Conservation (phyloP, 208 protist species). For the Eutreptiella sp. region DNA sequence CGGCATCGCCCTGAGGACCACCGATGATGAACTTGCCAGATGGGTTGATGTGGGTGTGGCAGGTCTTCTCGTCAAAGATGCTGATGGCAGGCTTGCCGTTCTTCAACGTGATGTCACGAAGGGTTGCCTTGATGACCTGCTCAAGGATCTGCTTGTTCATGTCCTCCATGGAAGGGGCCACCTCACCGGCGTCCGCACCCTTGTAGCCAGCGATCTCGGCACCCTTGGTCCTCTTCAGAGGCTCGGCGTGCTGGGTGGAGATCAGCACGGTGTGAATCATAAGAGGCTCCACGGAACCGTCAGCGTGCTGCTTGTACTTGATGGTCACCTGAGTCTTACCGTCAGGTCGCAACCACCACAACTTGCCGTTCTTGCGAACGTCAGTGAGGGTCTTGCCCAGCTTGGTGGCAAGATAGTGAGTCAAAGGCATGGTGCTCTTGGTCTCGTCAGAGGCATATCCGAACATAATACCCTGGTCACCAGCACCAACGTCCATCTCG, state of each 20-base stretch:
- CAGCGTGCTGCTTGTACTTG: slow-evolving; percentile 90
- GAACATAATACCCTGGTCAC: slow-evolving; percentile 99
- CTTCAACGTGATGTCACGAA: slow-evolving; percentile 86
- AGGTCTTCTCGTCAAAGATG: not conserved
- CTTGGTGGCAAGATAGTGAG: slow-evolving; percentile 87
- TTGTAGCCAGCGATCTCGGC: too few relatives aligned
- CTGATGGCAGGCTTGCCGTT: too few relatives aligned
- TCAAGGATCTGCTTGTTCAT: slow-evolving; percentile 83
- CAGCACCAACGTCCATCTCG: slow-evolving; percentile 93
- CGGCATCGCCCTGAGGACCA: slow-evolving; percentile 97
- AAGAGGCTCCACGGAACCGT: slow-evolving; percentile 73
- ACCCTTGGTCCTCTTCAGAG: too few relatives aligned
- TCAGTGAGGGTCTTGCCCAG: slow-evolving; percentile 90
- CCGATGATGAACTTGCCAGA: slow-evolving; percentile 98
- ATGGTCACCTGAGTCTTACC: slow-evolving; percentile 99
- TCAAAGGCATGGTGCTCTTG: slow-evolving; percentile 94
- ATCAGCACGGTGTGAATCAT: slow-evolving; percentile 97
- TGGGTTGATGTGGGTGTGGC: slow-evolving; percentile 93
- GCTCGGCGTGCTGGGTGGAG: slow-evolving; percentile 96
- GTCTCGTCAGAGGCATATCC: slow-evolving; percentile 99
- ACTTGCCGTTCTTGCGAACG: slow-evolving; percentile 81
- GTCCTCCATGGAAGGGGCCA: too few relatives aligned
- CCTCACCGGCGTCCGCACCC: too few relatives aligned
- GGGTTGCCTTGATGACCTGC: slow-evolving; percentile 86
- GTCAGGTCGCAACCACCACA: slow-evolving; percentile 94